These are phyloP conservation scores for Fusarium musae DNA, from an alignment of 2,329 filamentous ascomycete genomes.

Conservation along the genomic window DNA sequence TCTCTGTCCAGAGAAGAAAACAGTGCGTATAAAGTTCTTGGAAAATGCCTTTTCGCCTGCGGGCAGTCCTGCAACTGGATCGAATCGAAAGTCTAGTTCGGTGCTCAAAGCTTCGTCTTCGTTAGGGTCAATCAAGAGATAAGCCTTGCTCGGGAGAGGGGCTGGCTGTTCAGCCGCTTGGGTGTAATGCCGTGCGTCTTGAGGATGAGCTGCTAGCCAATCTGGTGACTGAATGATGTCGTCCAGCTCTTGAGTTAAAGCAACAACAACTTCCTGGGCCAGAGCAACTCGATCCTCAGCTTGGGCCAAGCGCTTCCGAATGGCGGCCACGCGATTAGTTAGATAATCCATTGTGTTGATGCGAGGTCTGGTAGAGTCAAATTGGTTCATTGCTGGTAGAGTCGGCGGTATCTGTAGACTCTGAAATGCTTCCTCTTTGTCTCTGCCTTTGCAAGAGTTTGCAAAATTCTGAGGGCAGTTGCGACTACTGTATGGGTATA, in stretches of 20 bases:
- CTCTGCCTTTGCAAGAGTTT: no score
- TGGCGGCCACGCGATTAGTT: fast-evolving
- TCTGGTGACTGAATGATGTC: background rate
- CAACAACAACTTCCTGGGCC: background rate
- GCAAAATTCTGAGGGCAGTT: background rate
- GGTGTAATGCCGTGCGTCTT: fast-evolving
- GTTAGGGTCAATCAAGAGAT: background rate
- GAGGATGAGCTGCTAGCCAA: no score
- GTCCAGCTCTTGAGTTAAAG: background rate
- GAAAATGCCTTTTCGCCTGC: fast-evolving
- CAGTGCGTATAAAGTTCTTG: fast-evolving
- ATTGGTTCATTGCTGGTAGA: no score
- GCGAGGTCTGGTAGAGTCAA: background rate
- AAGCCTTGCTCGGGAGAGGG: background rate
- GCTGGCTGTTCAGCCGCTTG: no score
- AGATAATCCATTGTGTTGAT: background rate
- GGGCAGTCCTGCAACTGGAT: background rate
- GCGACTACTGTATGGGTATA: background rate
- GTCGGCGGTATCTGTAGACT: no score
- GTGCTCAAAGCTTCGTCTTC: fast-evolving
- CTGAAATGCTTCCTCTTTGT: no score
- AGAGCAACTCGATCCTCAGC: fast-evolving
- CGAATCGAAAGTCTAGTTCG: background rate
- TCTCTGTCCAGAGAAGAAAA: no score
- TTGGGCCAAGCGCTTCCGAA: fast-evolving